Conservation (phyloP, 768 basidiomycete genomes). For the Rhodosporidiobolus odoratus region DNA sequence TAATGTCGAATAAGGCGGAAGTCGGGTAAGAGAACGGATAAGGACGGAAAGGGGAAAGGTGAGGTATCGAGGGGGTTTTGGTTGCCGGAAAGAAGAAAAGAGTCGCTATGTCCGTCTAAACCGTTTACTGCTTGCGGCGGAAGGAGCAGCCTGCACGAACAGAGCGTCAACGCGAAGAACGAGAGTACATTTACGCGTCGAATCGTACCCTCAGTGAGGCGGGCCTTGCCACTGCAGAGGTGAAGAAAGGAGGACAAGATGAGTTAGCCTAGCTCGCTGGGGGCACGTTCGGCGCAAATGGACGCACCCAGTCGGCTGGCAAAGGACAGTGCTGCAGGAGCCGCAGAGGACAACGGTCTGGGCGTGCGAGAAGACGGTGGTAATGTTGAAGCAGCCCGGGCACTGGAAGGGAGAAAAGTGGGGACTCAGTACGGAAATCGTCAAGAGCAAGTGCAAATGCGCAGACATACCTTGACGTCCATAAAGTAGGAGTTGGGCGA, state of each 20-base stretch:
- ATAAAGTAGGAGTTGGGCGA: constrained; percentile 98
- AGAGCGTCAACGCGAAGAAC: constrained; percentile 44
- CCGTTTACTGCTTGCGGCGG: constrained; percentile 72
- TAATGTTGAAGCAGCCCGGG: constrained; percentile 87
- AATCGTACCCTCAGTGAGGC: constrained; percentile 97
- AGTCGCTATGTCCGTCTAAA: no score
- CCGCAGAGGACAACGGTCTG: constrained; percentile 94
- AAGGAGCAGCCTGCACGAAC: constrained; percentile 98
- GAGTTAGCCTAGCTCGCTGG: neutral
- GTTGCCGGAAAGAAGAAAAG: no score
- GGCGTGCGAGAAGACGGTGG: constrained; percentile 98
- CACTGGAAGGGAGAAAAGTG: neutral
- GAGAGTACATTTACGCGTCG: constrained; percentile 53
- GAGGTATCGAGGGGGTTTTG: no score
- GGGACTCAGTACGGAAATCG: neutral
- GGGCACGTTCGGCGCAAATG: neutral
- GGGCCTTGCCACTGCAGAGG: constrained; percentile 78
- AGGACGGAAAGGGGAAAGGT: no score
- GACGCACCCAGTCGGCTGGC: constrained; percentile 75
- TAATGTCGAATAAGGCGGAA: no score
- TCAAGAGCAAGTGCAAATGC: no score
- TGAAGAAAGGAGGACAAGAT: neutral
- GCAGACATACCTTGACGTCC: constrained; percentile 86
- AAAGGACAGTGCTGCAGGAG: constrained; percentile 86
- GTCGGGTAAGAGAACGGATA: no score